phyloP scores from a whole-genome alignment of 768 basidiomycete species.

The Tylopilus felleus region DNA sequence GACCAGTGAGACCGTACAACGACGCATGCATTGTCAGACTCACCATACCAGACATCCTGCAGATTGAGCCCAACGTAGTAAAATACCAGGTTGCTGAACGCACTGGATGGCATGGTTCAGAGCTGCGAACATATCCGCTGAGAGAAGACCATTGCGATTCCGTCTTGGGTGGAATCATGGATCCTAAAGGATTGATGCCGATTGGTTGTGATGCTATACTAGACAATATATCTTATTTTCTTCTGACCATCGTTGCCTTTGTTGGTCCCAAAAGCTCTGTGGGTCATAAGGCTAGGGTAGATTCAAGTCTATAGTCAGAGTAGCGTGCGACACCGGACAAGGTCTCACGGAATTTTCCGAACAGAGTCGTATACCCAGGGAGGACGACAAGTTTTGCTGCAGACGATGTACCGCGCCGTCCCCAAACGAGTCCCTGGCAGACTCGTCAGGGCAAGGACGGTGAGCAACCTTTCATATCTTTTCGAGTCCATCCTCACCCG shows the following conservation, averaged over 20 bases:
- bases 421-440: slow-evolving; percentile 49
- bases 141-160: no score
- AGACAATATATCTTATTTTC: not conserved
- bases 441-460: slow-evolving; percentile 55
- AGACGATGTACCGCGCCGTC: slow-evolving; percentile 51
- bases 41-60: not conserved
- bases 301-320: no score
- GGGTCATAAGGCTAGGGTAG: no score
- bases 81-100: not conserved
- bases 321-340: no score
- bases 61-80: not conserved
- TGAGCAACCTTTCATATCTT: slow-evolving; percentile 24
- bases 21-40: not conserved
- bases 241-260: no score
- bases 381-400: not conserved
- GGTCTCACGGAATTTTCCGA: slow-evolving; percentile 13
- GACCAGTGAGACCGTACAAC: not conserved
- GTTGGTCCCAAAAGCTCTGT: no score
- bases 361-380: no score
- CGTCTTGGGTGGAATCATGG: no score
- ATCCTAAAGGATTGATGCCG: no score
- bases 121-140: not conserved
- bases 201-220: no score
- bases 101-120: not conserved
- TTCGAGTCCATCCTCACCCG: not conserved